phyloP scores from a whole-genome alignment of 2,329 filamentous ascomycete genomes.

The Claviceps sp. region DNA sequence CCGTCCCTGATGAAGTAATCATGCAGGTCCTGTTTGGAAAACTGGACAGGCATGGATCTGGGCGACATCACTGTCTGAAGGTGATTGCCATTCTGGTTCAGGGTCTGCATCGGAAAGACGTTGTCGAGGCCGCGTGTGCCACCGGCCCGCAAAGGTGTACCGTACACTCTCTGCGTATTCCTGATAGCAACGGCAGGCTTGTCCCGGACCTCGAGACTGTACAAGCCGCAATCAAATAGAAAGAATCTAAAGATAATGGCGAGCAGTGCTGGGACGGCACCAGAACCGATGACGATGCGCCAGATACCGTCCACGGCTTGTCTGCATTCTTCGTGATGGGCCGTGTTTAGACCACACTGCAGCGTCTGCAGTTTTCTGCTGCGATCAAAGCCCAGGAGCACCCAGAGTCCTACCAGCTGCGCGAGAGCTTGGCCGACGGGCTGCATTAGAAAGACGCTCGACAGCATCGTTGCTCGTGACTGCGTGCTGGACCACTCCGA shows the following conservation, averaged over 20 bases:
- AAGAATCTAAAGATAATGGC: conserved; percentile 54
- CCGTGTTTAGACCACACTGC: conserved; percentile 33
- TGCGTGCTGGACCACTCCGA: conserved; percentile 51
- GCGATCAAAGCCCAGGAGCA: conserved; percentile 31
- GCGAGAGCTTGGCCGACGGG: conserved; percentile 53
- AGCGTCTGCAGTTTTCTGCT: conserved; percentile 27
- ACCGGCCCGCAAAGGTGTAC: conserved; percentile 16
- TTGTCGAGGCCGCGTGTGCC: conserved; percentile 4
- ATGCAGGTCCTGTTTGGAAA: conserved; percentile 32
- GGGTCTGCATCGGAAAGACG: conserved; percentile 11
- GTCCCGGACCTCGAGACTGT: conserved; percentile 50
- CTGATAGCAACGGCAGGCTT: conserved; percentile 44
- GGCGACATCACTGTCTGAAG: conserved; percentile 21
- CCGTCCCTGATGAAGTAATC: conserved; percentile 34
- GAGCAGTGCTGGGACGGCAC: conserved; percentile 48
- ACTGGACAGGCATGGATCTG: conserved; percentile 31
- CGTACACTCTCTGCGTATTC: conserved; percentile 47
- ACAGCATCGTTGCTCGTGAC: conserved; percentile 54
- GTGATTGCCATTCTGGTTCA: conserved; percentile 12
- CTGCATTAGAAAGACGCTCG: conserved; percentile 56
- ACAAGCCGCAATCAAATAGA: conserved; percentile 52
- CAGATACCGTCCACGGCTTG: conserved; percentile 45
- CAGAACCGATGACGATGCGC: conserved; percentile 53
- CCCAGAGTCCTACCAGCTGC: conserved; percentile 45
- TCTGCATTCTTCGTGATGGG: conserved; percentile 31